A percentile compares a stretch with the other conserved stretches of the same genome.
phyloP scores from a whole-genome alignment of 441 rosid species.

The Erodium texanum region DNA sequence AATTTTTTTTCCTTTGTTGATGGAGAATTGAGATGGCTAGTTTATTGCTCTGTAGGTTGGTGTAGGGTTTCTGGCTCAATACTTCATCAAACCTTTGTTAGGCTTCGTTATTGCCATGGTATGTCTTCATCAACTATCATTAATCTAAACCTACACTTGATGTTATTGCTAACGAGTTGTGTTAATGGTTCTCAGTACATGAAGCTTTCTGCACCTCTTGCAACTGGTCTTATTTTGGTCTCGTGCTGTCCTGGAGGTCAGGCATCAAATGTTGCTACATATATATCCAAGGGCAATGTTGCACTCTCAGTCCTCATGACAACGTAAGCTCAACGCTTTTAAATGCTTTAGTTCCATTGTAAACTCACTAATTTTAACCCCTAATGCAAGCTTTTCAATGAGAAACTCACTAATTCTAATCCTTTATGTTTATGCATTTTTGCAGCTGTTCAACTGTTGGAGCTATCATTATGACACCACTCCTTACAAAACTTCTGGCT shows the following conservation, averaged over 20 bases:
- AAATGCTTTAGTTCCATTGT: neutral
- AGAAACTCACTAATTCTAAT: neutral
- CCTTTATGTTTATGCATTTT: conserved; percentile 3
- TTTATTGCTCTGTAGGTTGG: conserved; percentile 66
- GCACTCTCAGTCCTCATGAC: conserved; percentile 97
- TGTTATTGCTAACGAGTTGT: conserved; percentile 15
- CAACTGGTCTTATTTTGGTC: conserved; percentile 88
- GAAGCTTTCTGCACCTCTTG: conserved; percentile 91
- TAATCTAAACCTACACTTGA: neutral
- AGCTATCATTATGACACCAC: conserved; percentile 93
- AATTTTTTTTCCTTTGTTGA: neutral
- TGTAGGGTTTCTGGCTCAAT: conserved; percentile 87
- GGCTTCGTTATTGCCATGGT: conserved; percentile 82
- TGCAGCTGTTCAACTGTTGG: conserved; percentile 90
- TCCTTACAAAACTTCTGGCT: conserved; percentile 92
- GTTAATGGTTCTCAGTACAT: conserved; percentile 38
- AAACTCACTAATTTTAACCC: neutral
- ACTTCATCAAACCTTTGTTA: conserved; percentile 70
- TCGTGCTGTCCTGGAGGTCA: conserved; percentile 98
- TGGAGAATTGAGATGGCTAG: conserved; percentile 5
- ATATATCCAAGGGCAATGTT: conserved; percentile 83
- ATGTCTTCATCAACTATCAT: conserved; percentile 10
- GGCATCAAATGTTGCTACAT: conserved; percentile 92
- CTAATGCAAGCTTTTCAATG: neutral
- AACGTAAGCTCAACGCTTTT: conserved; percentile 39